Evolutionary conservation across 2,329 filamentous ascomycete species (phyloP).

Genomic region (Calonectria hawksworthii): DNA sequence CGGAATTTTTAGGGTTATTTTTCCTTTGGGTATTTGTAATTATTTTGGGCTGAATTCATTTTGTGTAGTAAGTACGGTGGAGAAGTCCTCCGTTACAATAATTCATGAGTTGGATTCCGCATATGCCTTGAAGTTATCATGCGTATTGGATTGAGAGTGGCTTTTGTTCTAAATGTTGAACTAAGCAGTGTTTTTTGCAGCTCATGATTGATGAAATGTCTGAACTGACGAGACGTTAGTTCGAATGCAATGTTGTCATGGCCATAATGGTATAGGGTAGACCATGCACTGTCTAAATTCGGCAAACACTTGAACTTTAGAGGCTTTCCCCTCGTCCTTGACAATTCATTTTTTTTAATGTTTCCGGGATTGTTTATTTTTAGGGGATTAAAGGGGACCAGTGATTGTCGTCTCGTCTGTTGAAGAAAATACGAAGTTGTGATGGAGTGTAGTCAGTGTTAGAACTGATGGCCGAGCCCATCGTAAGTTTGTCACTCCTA

Average conservation of each 20-base stretch:
- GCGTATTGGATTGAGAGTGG: neutral
- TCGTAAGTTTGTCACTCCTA: neutral
- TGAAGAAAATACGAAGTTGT: neutral
- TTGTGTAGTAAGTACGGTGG: no score
- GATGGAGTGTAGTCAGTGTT: accelerated
- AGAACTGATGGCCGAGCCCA: neutral
- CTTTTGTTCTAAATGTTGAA: neutral
- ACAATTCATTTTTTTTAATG: neutral
- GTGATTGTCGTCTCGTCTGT: neutral
- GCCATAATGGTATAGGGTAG: neutral
- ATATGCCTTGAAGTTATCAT: neutral
- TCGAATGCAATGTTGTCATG: neutral
- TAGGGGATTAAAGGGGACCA: no score
- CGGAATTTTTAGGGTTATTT: no score
- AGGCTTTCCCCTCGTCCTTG: neutral
- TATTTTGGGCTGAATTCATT: no score
- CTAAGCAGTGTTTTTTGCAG: neutral
- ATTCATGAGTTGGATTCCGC: no score
- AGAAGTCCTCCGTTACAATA: no score
- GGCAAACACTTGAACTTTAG: neutral
- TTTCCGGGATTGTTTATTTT: neutral
- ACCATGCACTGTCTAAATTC: neutral
- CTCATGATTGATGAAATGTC: neutral
- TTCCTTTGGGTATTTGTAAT: no score
- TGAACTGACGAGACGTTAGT: neutral